Conservation (phyloP, 2,329 filamentous ascomycete species). For the Arthrobotrys sinensis region DNA sequence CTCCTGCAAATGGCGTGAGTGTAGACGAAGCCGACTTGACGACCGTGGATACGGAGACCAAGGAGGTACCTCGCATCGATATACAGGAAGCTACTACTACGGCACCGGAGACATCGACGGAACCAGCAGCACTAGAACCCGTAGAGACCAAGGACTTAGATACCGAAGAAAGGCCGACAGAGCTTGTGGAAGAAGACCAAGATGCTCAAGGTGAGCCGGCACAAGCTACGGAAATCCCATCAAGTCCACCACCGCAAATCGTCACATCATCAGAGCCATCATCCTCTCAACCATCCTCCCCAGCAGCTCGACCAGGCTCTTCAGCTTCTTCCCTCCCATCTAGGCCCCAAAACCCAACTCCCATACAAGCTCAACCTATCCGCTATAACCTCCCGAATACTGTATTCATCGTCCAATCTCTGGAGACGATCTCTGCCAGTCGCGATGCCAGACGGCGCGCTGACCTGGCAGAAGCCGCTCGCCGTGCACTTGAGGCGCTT, state of each 20-base stretch:
- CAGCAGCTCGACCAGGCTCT: constrained; percentile 42
- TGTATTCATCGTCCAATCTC: constrained; percentile 92
- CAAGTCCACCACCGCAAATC: constrained; percentile 51
- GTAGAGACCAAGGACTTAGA: constrained; percentile 5
- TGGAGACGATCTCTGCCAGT: constrained; percentile 91
- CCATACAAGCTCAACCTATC: constrained; percentile 39
- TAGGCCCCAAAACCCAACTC: constrained; percentile 41
- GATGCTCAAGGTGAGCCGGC: constrained; percentile 33
- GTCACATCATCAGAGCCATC: constrained; percentile 42
- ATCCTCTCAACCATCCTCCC: constrained; percentile 47
- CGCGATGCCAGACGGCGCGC: constrained; percentile 92
- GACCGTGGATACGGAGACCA: not conserved
- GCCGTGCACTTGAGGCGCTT: constrained; percentile 86
- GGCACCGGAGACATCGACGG: not conserved
- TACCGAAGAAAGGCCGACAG: constrained; percentile 18
- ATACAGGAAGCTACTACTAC: not conserved
- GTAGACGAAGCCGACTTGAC: constrained; percentile 9
- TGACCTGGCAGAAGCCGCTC: constrained; percentile 84
- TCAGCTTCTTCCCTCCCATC: constrained; percentile 52
- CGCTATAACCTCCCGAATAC: constrained; percentile 73
- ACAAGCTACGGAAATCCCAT: constrained; percentile 29
- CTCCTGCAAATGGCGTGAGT: not conserved
- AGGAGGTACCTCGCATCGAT: constrained; percentile 11
- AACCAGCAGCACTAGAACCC: not conserved
- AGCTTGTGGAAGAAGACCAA: not conserved